Evolutionary conservation across 495 filamentous ascomycete species (phyloP), one percentile per base, ranked within the genome.

Genomic region (Hypoxylon trugodes): DNA sequence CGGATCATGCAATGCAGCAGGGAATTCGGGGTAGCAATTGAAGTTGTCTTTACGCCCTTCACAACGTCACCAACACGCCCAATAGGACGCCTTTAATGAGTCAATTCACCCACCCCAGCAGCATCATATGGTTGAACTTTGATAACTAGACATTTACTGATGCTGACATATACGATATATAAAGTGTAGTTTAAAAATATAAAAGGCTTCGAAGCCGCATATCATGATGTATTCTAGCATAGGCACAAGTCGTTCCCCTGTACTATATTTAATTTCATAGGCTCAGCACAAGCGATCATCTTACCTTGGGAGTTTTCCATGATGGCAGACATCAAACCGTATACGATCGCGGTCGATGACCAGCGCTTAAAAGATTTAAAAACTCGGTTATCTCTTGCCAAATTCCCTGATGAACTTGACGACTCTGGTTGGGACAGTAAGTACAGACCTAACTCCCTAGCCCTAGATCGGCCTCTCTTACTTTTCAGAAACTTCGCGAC

Each of bases 261-360:
- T n/a, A n/a, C n/a, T 46, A 12, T n/a, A 19, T 12, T 26, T 15
- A 9, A 40, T 41, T 21, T 18, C 9, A 26, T 28, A 28, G 37
- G 37, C 13, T n/a, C n/a, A n/a, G n/a, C n/a, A n/a, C 19, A 53
- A 49, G 6, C 26, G 6, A 32, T 46, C 30, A 13, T 16, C 18
- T 35, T 50, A 30, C 13, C 19, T 5, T 26, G 10, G 43, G 0
- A 30, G 35, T 13, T 5, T 15, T 6, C 21, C 48, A 61, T 16
- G 40, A 76, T 76, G 71, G 50, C 56, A 36, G 60, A 73, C 47
- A 72, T 76, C 41, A 65, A 58, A 3, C 73, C 74, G 3, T 78
- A 73, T 53, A 71, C 50, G 8, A 76, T 77, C 41, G 48, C 62
- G 4, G 51, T 78, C 25, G 60, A 67, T 45, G 68, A 70, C 8